Evolutionary conservation across 1,284 basidiomycete genomes (phyloP).

Genomic region (Trichosporon sp.): DNA sequence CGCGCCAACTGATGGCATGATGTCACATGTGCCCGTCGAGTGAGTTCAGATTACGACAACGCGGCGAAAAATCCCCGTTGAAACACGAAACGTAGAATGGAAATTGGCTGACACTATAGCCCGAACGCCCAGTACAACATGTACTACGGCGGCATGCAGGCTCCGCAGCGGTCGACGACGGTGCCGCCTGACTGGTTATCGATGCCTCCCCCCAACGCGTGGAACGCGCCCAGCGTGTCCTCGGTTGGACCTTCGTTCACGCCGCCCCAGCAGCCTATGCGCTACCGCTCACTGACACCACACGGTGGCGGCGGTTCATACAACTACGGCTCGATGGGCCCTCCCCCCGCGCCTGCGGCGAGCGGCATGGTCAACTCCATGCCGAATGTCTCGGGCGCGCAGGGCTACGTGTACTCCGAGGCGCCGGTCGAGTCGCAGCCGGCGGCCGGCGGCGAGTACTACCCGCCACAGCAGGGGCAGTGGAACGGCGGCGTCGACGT

Average conservation of each 20-base stretch:
- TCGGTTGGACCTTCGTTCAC: constrained; percentile 15
- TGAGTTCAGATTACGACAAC: not conserved
- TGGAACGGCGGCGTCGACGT: constrained; percentile 6
- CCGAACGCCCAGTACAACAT: constrained; percentile 8
- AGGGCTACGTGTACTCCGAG: constrained; percentile 2
- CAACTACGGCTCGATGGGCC: constrained; percentile 21
- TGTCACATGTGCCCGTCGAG: constrained; percentile 13
- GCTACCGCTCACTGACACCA: constrained; percentile 22
- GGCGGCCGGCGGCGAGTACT: not conserved
- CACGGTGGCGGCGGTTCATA: constrained; percentile 10
- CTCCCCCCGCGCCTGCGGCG: constrained; percentile 15
- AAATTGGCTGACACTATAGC: not conserved
- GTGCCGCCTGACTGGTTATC: constrained; percentile 26
- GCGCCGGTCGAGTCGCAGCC: not conserved
- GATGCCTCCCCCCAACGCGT: constrained; percentile 21
- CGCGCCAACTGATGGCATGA: constrained; percentile 15
- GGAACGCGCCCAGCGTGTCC: not conserved
- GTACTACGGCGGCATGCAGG: constrained; percentile 10
- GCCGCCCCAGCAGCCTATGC: constrained; percentile 17
- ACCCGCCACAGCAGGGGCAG: not conserved
- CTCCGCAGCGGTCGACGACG: constrained; percentile 19
- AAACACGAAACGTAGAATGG: not conserved
- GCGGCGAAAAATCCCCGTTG: not conserved
- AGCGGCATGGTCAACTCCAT: not conserved
- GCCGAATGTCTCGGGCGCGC: not conserved